Percentiles rank a stretch among this genome's conserved stretches.
Evolutionary conservation across 768 basidiomycete species (phyloP).

Genomic region (Tricholoma furcatifolium): DNA sequence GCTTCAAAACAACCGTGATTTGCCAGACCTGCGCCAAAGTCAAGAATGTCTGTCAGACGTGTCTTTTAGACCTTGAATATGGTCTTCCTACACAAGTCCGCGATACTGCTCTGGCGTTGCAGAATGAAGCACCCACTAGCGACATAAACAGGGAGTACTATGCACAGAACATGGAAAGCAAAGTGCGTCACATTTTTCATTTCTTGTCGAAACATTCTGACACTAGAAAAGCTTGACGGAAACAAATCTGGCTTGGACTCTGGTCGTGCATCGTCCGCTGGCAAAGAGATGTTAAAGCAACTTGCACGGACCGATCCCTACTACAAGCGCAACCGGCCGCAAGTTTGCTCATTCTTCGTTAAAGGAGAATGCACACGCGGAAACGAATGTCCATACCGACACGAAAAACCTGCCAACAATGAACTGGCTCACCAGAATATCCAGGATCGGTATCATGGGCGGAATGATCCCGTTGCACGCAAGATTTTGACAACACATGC

Average conservation of each 20-base stretch:
- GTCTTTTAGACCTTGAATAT: conserved; percentile 94
- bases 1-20: conserved; percentile 96
- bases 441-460: conserved; percentile 90
- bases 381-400: conserved; percentile 91
- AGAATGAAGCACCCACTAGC: conserved; percentile 90
- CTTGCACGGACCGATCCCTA: conserved; percentile 94
- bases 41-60: conserved; percentile 97
- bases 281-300: conserved; percentile 96
- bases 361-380: conserved; percentile 96
- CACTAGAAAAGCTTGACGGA: conserved; percentile 59
- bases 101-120: conserved; percentile 86
- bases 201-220: background rate
- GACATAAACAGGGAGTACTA: conserved; percentile 97
- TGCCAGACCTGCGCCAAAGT: conserved; percentile 97
- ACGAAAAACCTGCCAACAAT: conserved; percentile 84
- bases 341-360: conserved; percentile 91
- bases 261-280: conserved; percentile 67
- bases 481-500: conserved; percentile 86
- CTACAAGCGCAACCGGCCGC: conserved; percentile 94
- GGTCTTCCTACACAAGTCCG: conserved; percentile 95
- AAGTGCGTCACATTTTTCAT: conserved; percentile 46
- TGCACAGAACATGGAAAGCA: conserved; percentile 87
- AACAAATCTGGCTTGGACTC: conserved; percentile 65
- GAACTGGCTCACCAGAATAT: conserved; percentile 90
- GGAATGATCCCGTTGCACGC: conserved; percentile 89